A percentile compares a stretch with the other conserved stretches of the same genome.
These are phyloP conservation scores for Alternaria gaisen DNA, from an alignment of 2,329 filamentous ascomycete species.

Conservation along the genomic window DNA sequence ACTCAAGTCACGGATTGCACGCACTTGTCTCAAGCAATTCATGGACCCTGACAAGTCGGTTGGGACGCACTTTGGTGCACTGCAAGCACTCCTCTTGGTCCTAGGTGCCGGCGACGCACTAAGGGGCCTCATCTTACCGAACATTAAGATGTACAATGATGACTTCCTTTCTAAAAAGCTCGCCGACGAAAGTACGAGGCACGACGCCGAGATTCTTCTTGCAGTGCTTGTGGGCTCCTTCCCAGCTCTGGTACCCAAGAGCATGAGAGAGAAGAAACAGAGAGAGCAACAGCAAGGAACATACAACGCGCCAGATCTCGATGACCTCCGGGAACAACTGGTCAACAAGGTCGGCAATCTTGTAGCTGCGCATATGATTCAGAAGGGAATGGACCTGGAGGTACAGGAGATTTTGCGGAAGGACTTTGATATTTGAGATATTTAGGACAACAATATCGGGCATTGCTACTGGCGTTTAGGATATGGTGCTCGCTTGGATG, in stretches of 20 bases:
- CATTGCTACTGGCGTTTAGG: slow-evolving; percentile 8
- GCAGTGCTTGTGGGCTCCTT: slow-evolving; percentile 66
- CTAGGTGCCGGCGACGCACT: slow-evolving; percentile 72
- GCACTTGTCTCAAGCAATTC: slow-evolving; percentile 93
- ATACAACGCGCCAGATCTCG: slow-evolving; percentile 54
- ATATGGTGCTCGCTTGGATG: slow-evolving; percentile 3
- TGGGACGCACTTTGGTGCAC: slow-evolving; percentile 86
- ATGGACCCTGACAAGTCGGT: slow-evolving; percentile 85
- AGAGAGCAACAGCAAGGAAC: slow-evolving; percentile 33
- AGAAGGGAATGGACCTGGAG: slow-evolving; percentile 45
- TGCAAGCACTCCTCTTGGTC: slow-evolving; percentile 80
- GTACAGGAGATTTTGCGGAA: slow-evolving; percentile 14
- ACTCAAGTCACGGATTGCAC: slow-evolving; percentile 84
- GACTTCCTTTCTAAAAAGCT: slow-evolving; percentile 64
- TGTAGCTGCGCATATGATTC: slow-evolving; percentile 28
- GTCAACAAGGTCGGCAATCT: slow-evolving; percentile 57
- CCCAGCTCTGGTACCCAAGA: slow-evolving; percentile 53
- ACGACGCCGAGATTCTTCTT: slow-evolving; percentile 69
- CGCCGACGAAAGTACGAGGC: slow-evolving; percentile 61
- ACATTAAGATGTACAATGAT: slow-evolving; percentile 69
- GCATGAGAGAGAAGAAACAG: slow-evolving; percentile 46
- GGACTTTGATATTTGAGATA: slow-evolving; percentile 13
- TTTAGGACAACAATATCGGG: neutral
- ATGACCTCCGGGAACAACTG: slow-evolving; percentile 52
- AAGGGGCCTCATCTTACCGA: slow-evolving; percentile 71